Evolutionary conservation across 768 basidiomycete species (phyloP).

Genomic region (Boletus vinaceobasis): DNA sequence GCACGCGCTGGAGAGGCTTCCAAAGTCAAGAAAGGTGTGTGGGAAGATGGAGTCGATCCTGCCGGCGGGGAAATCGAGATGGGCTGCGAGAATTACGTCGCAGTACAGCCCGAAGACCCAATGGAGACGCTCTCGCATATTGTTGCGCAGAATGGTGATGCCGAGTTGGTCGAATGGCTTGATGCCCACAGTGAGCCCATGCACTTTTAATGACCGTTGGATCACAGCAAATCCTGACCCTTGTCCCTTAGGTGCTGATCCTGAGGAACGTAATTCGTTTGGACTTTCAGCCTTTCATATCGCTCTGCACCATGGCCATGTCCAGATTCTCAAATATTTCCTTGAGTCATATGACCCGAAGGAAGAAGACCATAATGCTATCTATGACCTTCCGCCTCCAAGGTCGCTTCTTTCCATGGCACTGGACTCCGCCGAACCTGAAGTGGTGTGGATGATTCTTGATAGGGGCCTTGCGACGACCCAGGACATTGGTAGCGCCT

Average conservation of each 20-base stretch:
- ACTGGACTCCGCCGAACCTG: conserved; percentile 57
- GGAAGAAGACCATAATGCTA: conserved; percentile 44
- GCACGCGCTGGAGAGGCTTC: conserved; percentile 53
- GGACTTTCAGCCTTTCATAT: conserved; percentile 65
- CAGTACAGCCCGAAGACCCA: conserved; percentile 46
- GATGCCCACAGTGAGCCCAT: conserved; percentile 60
- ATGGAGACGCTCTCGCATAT: conserved; percentile 71
- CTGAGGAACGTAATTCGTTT: conserved; percentile 61
- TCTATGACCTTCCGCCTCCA: conserved; percentile 46
- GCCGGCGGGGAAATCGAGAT: conserved; percentile 64
- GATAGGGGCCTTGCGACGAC: conserved; percentile 51
- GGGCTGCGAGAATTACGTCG: conserved; percentile 52
- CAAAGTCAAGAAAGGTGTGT: conserved; percentile 61
- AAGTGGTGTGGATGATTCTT: conserved; percentile 62
- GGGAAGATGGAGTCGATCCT: conserved; percentile 69
- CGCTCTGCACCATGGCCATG: conserved; percentile 52
- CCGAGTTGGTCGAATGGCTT: conserved; percentile 63
- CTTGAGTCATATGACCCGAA: conserved; percentile 57
- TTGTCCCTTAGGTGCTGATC: conserved; percentile 56
- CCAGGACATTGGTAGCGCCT: conserved; percentile 49
- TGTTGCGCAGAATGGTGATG: conserved; percentile 52
- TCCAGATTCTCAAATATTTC: conserved; percentile 56
- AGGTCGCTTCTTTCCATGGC: conserved; percentile 53
- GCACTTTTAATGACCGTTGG: conserved; percentile 22
- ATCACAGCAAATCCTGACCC: conserved; percentile 17